Conservation (phyloP, 2,329 filamentous ascomycete species). For the Cladophialophora carrionii region DNA sequence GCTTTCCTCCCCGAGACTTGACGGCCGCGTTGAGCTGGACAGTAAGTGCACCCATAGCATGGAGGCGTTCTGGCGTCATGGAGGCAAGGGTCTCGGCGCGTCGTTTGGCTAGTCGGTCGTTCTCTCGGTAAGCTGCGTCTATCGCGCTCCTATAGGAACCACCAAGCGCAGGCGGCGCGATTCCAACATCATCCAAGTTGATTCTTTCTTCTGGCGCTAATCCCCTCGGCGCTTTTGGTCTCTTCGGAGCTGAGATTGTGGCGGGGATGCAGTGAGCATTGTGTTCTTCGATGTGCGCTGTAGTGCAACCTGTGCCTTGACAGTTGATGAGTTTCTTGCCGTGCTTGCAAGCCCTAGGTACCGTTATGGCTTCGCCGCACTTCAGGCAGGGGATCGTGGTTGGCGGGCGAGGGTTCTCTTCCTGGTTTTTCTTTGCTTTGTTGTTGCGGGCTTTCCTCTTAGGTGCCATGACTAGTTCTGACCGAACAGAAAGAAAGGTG, state of each 20-base stretch:
- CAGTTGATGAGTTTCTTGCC: slow-evolving; percentile 31
- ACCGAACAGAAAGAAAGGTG: neutral
- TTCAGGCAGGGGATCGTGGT: slow-evolving; percentile 21
- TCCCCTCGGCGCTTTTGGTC: neutral
- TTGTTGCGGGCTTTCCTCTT: slow-evolving; percentile 13
- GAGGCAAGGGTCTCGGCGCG: neutral
- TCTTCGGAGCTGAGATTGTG: neutral
- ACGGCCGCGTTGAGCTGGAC: slow-evolving; percentile 2
- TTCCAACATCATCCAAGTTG: neutral
- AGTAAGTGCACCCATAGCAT: slow-evolving; percentile 5
- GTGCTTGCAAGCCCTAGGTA: slow-evolving; percentile 24
- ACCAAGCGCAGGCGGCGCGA: neutral
- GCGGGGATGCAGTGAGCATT: slow-evolving; percentile 6
- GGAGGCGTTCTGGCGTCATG: neutral
- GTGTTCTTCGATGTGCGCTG: slow-evolving; percentile 23
- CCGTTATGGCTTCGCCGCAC: slow-evolving; percentile 19
- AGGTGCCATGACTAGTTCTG: slow-evolving; percentile 1
- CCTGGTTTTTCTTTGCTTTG: slow-evolving; percentile 3
- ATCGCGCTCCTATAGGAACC: neutral
- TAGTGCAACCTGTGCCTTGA: slow-evolving; percentile 23
- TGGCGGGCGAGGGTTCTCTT: neutral
- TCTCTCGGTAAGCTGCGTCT: neutral
- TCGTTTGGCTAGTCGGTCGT: neutral
- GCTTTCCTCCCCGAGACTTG: slow-evolving; percentile 15
- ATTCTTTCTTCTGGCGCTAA: neutral